Evolutionary conservation across 805 yeast genomes (phyloP).

Genomic region (Nakazawaea laoshanensis): DNA sequence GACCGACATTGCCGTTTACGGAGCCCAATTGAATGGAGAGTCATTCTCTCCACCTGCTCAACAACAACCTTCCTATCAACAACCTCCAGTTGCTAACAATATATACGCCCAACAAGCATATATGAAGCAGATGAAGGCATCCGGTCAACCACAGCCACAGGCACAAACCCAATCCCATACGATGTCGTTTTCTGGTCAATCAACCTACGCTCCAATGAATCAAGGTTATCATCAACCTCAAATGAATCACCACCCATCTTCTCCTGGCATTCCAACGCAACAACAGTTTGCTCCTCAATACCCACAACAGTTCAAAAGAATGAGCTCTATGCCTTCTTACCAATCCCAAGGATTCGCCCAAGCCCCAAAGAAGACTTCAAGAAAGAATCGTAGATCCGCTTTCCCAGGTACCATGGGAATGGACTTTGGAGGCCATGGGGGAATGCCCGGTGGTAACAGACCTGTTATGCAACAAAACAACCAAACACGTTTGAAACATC

Average conservation of each 20-base stretch:
- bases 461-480: constrained; percentile 1
- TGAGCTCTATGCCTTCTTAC: constrained; percentile 19
- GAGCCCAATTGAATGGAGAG: constrained; percentile 12
- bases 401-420: constrained; percentile 18
- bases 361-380: constrained; percentile 31
- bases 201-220: constrained; percentile 19
- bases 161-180: constrained; percentile 1
- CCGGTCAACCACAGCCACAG: background rate
- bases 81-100: constrained; percentile 9
- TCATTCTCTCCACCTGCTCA: constrained; percentile 6
- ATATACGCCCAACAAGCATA: constrained; percentile 9
- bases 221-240: constrained; percentile 23
- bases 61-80: too few relatives aligned
- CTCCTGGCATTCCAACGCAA: constrained; percentile 8
- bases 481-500: constrained; percentile 8
- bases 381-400: constrained; percentile 33
- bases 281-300: constrained; percentile 13
- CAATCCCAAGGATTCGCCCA: constrained; percentile 16
- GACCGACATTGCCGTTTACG: constrained; percentile 12
- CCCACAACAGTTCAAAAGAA: constrained; percentile 16
- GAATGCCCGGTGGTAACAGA: constrained; percentile 18
- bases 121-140: constrained; percentile 1
- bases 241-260: constrained; percentile 12
- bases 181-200: background rate
- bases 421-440: constrained; percentile 17